These are phyloP conservation scores for Populus tremula DNA, from an alignment of 345 rosid genomes.

Conservation along the genomic window DNA sequence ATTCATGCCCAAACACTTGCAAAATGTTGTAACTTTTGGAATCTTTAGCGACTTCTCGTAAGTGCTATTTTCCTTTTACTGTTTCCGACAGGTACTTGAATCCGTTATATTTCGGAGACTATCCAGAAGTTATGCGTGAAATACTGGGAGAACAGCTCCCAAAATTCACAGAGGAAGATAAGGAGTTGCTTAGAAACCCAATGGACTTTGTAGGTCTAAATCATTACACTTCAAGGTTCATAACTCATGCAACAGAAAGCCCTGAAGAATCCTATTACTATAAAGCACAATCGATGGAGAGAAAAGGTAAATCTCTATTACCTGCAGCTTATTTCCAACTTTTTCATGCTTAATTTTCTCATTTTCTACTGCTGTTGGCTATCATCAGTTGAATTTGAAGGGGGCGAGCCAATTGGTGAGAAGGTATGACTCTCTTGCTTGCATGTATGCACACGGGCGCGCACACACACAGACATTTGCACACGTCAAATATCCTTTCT, in stretches of 20 bases:
- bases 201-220: conserved; percentile 83
- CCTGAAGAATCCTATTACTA: conserved; percentile 48
- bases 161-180: conserved; percentile 64
- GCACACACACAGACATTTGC: neutral
- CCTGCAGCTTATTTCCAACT: neutral
- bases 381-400: conserved; percentile 63
- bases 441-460: neutral
- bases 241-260: conserved; percentile 46
- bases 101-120: conserved; percentile 79
- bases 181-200: conserved; percentile 49
- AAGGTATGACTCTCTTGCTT: conserved; percentile 42
- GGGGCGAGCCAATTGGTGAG: conserved; percentile 74
- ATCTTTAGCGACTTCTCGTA: neutral
- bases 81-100: conserved; percentile 57
- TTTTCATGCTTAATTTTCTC: neutral
- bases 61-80: neutral
- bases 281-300: conserved; percentile 60
- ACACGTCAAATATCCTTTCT: neutral
- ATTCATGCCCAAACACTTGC: neutral
- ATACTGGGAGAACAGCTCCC: conserved; percentile 68
- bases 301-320: conserved; percentile 45
- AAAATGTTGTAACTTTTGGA: neutral
- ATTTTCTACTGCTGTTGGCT: conserved; percentile 13
- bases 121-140: conserved; percentile 71
- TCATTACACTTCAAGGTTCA: conserved; percentile 81